phyloP scores from a whole-genome alignment of 495 filamentous ascomycete genomes.

The Hypoxylon subgilvum region DNA sequence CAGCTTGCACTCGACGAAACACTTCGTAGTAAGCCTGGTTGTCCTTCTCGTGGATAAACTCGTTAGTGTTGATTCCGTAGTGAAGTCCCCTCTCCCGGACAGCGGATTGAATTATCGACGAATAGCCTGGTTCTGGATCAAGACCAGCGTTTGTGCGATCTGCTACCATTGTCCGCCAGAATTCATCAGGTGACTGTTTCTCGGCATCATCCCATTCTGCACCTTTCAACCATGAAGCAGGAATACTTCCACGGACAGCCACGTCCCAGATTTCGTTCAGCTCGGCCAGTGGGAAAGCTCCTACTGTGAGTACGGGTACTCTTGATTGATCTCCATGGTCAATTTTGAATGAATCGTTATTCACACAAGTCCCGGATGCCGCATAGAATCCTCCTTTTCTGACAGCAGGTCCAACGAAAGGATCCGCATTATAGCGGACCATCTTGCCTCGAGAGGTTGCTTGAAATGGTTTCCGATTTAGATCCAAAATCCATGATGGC shows the following conservation, averaged over 20 bases:
- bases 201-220: slow-evolving; percentile 11
- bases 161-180: slow-evolving; percentile 40
- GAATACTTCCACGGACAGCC: slow-evolving; percentile 22
- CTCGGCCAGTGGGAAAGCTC: slow-evolving; percentile 1
- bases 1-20: slow-evolving; percentile 28
- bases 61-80: slow-evolving; percentile 20
- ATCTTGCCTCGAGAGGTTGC: slow-evolving; percentile 14
- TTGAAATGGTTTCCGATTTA: slow-evolving; percentile 19
- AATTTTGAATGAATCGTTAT: slow-evolving; percentile 2
- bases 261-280: slow-evolving; percentile 5
- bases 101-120: slow-evolving; percentile 18
- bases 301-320: too few species aligned
- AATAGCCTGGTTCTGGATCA: slow-evolving; percentile 20
- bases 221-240: slow-evolving; percentile 12
- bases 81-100: slow-evolving; percentile 10
- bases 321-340: not conserved
- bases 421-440: slow-evolving; percentile 32
- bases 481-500: slow-evolving; percentile 32
- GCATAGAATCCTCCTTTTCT: slow-evolving; percentile 6
- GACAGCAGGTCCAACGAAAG: slow-evolving; percentile 33
- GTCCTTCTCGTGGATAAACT: slow-evolving; percentile 25
- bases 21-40: slow-evolving; percentile 17
- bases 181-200: slow-evolving; percentile 18
- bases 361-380: not conserved
- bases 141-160: slow-evolving; percentile 18